Evolutionary conservation across 1,284 basidiomycete species (phyloP).

Genomic region (Cutaneotrichosporon sp.): DNA sequence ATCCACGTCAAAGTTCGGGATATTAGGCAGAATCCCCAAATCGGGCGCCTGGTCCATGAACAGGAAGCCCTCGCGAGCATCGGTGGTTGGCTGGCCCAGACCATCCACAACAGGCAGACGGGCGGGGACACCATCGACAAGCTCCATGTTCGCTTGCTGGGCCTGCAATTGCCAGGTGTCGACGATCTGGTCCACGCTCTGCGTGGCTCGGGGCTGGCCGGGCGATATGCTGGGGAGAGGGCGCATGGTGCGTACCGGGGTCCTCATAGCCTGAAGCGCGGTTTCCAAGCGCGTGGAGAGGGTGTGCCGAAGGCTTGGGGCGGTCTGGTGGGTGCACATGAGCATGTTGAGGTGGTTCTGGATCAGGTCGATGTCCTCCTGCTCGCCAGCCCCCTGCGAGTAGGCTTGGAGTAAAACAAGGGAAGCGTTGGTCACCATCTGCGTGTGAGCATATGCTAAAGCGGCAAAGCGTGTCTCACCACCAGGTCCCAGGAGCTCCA

Average conservation of each 20-base stretch:
- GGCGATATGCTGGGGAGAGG: not conserved
- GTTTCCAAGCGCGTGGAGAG: constrained; percentile 15
- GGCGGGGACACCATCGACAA: not conserved
- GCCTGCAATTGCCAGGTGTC: constrained; percentile 5
- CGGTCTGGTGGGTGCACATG: constrained; percentile 18
- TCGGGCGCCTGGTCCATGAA: constrained; percentile 17
- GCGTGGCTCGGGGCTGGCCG: not conserved
- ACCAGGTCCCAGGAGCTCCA: constrained; percentile 26
- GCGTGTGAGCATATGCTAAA: not conserved
- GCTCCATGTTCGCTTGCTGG: not conserved
- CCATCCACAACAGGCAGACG: too few relatives aligned
- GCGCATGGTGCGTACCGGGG: constrained; percentile 8
- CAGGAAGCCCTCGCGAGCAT: too few relatives aligned
- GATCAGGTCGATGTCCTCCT: constrained; percentile 18
- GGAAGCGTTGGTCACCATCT: constrained; percentile 21
- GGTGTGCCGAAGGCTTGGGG: constrained; percentile 21
- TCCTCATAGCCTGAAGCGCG: constrained; percentile 19
- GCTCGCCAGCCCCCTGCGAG: constrained; percentile 12
- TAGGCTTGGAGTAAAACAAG: constrained; percentile 19
- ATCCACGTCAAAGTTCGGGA: constrained; percentile 13
- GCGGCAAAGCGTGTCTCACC: constrained; percentile 2
- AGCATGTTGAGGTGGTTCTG: constrained; percentile 22
- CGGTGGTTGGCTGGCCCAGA: too few relatives aligned
- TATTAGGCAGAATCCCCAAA: constrained; percentile 11
- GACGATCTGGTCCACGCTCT: constrained; percentile 1